phyloP scores from a whole-genome alignment of 2,329 filamentous ascomycete species.

The Penicillium aurantiogriseum region DNA sequence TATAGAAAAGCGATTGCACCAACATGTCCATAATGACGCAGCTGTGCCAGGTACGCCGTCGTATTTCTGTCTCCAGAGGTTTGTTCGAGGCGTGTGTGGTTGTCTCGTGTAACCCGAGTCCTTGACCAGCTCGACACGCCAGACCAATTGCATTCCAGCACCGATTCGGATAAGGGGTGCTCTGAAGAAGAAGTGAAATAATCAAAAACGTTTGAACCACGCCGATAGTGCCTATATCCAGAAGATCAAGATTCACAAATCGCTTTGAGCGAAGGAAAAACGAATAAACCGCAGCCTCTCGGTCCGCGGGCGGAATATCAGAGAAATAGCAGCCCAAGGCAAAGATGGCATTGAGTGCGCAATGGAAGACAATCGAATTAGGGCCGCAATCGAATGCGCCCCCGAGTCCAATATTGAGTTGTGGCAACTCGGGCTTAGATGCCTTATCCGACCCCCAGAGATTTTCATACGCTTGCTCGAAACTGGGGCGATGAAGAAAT shows the following conservation, averaged over 20 bases:
- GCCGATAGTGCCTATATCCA: slow-evolving; percentile 40
- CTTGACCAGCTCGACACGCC: slow-evolving; percentile 44
- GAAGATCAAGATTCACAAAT: slow-evolving; percentile 39
- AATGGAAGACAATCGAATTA: slow-evolving; percentile 43
- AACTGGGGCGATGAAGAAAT: slow-evolving; percentile 45
- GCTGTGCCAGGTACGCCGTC: slow-evolving; percentile 41
- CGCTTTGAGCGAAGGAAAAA: slow-evolving; percentile 39
- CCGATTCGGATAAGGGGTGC: slow-evolving; percentile 41
- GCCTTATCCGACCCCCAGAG: slow-evolving; percentile 36
- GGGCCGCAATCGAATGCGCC: slow-evolving; percentile 31
- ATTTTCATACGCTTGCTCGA: slow-evolving; percentile 42
- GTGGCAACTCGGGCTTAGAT: slow-evolving; percentile 16
- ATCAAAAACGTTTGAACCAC: slow-evolving; percentile 46
- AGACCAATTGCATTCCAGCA: slow-evolving; percentile 48
- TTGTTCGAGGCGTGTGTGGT: slow-evolving; percentile 13
- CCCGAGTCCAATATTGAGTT: slow-evolving; percentile 38
- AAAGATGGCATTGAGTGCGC: slow-evolving; percentile 46
- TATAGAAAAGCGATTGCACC: slow-evolving; percentile 2
- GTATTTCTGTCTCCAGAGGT: slow-evolving; percentile 39
- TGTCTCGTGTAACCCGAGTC: slow-evolving; percentile 43
- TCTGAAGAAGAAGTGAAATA: slow-evolving; percentile 42
- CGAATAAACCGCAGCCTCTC: slow-evolving; percentile 27
- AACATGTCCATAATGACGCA: slow-evolving; percentile 43
- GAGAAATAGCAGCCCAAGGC: slow-evolving; percentile 45
- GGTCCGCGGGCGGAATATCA: slow-evolving; percentile 31